A percentile compares a stretch with the other conserved stretches of the same genome.
Conservation (phyloP, 2,329 filamentous ascomycete species). For the Dactylellina sp. region DNA sequence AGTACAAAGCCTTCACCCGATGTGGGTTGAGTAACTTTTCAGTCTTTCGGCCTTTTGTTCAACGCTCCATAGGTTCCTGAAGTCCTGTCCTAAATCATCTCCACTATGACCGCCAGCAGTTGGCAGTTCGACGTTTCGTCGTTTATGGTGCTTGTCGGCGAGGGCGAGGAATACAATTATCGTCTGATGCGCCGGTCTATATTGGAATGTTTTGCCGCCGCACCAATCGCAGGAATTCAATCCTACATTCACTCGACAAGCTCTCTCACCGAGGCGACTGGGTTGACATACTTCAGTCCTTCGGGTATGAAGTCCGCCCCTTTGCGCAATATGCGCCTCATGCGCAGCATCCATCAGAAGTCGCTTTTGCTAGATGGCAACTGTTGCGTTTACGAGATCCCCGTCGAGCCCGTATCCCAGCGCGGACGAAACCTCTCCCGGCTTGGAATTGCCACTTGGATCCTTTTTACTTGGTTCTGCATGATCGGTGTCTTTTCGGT, state of each 20-base stretch:
- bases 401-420: not conserved
- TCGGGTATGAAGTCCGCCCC: slow-evolving; percentile 9
- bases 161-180: slow-evolving; percentile 13
- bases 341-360: not conserved
- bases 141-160: slow-evolving; percentile 27
- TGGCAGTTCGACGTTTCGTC: slow-evolving; percentile 26
- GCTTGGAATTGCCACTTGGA: not conserved
- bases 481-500: not conserved
- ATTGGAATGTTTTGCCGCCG: slow-evolving; percentile 12
- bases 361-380: slow-evolving; percentile 4
- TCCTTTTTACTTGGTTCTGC: slow-evolving; percentile 14
- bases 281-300: slow-evolving; percentile 4
- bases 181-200: slow-evolving; percentile 8
- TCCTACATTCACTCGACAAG: slow-evolving; percentile 1
- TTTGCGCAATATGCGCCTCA: slow-evolving; percentile 13
- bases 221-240: slow-evolving; percentile 19
- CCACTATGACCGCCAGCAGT: no score
- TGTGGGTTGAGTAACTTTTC: no score
- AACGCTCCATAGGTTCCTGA: no score
- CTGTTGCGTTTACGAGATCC: slow-evolving; percentile 10
- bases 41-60: no score
- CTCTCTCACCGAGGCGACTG: slow-evolving; percentile 1
- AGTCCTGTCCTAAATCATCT: no score
- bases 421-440: no score
- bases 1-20: no score